A percentile compares a stretch with the other conserved stretches of the same genome.
Evolutionary conservation across 345 rosid genomes (phyloP).

Genomic region (Moricandia arvensis): DNA sequence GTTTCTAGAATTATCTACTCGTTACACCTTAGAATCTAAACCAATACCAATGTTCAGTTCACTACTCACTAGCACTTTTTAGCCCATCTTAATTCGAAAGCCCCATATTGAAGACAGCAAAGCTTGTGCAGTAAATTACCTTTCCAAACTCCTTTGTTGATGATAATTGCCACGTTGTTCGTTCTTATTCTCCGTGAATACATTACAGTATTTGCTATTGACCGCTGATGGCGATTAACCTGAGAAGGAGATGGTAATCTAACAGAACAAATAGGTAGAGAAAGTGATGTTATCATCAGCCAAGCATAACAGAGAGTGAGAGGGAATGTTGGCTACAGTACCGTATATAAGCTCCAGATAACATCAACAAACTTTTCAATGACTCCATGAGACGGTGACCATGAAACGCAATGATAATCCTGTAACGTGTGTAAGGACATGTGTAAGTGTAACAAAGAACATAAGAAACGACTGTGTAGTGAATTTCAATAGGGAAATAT

Average conservation of each 20-base stretch:
- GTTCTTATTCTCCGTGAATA: slow-evolving; percentile 88
- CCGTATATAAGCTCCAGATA: slow-evolving; percentile 83
- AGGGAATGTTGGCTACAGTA: slow-evolving; percentile 38
- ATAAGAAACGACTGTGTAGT: too few relatives aligned
- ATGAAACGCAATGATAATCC: slow-evolving; percentile 94
- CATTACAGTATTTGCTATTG: slow-evolving; percentile 92
- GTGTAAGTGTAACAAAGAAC: too few relatives aligned
- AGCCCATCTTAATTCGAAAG: not conserved
- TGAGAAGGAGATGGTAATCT: slow-evolving; percentile 22
- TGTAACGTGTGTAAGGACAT: slow-evolving; percentile 35
- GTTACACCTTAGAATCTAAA: too few relatives aligned
- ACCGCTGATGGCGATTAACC: slow-evolving; percentile 98
- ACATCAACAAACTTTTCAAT: slow-evolving; percentile 59
- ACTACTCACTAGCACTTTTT: not conserved
- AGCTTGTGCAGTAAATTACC: slow-evolving; percentile 56
- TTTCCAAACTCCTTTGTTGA: slow-evolving; percentile 75
- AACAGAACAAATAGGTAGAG: too few relatives aligned
- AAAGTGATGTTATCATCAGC: not conserved
- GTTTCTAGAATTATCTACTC: too few relatives aligned
- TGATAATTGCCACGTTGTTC: slow-evolving; percentile 66
- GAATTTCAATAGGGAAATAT: not conserved
- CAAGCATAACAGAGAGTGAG: not conserved
- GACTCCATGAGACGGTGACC: slow-evolving; percentile 78
- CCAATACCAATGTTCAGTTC: too few relatives aligned
- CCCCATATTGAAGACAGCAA: slow-evolving; percentile 5